Evolutionary conservation across 148 eudicot species (phyloP), one percentile per base, ranked within the genome.

Genomic region (Nepenthes mirabilis): DNA sequence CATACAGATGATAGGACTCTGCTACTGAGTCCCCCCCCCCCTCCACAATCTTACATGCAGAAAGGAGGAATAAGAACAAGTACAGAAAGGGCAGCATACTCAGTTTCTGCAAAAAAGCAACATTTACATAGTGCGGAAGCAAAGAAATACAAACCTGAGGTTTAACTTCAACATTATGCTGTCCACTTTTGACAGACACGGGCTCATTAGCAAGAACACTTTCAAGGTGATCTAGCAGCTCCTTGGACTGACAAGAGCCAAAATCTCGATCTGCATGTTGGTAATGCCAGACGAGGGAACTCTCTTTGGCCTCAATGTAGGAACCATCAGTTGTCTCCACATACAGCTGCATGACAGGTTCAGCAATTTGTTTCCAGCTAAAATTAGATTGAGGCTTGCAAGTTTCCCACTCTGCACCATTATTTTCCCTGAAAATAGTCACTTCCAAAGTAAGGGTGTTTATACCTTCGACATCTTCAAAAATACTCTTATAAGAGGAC

Each of bases 171-270:
- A 86, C 88, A 68, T 77, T 77, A 74, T 73, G 65, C 62, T 77
- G 89, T 37, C 95, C 86, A 52, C 89, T 83, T 69, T 86, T 86
- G 35, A 86, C 89, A 48, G 95, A 66, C 57, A 86, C 89, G 2
- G 95, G 95, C 65, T 86, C 95, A 55, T 83, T 86, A 35, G 88
- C 81, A n/a, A 86, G 82, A 59, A 83, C 88, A 70, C 88, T 86
- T 74, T 86, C 86, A 2, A 86, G 76, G 63, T 86, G 94, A 67
- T 86, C 94, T 47, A 79, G 61, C 60, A 86, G 74, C 74, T 86
- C 94, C 73, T 83, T 86, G 32, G 94, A 84, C 57, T 86, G 94
- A 47, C 86, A 75, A 5, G 85, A 79, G 5, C 88, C 93, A 52
- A 86, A 86, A 70, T 80, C 93, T 7, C 79, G 88, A 66, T 86